Evolutionary conservation across 2,329 filamentous ascomycete genomes (phyloP), one percentile per base, ranked within the genome.

Genomic region (Torrubiella hemipterigena): DNA sequence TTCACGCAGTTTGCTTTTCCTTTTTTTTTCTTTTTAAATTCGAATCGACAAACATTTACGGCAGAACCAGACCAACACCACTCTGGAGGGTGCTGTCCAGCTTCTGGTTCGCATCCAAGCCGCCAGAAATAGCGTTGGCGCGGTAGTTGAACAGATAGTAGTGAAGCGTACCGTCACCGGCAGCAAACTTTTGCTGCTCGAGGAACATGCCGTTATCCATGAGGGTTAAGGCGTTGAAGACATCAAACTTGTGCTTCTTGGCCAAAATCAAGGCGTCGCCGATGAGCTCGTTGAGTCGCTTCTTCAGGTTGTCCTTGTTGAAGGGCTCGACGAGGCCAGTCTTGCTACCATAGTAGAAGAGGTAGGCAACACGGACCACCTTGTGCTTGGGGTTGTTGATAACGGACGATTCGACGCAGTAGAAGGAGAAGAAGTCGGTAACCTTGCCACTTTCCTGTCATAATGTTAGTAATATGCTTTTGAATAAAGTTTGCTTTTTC

Each of bases 91-190:
- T 76, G 43, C 78, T 73, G 50, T 94, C 87, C 23, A 89, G 65
- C 45, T 75, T 62, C 51, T 93, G 93, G 48, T 70, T 74, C 47
- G 70, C 69, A 53, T 95, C 77, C 26, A 96, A 77, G 15, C 91
- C 91, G 29, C 91, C 87, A 1, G 74, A 63, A 47, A 98, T 81
- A n/a, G 78, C 76, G 37, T 82, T 77, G 10, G 85, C 83, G 35
- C 85, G 77, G 65, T 95, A 98, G 60, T 98, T 98, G 69, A 93
- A 98, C 19, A 98, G 66, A 56, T 98, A 98, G 61, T 87, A 98
- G 57, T 98, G 86, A 45, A 98, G 66, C 54, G 91, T 85, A 28
- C 91, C 91, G 53, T 98, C 91, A 19, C 91, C 91, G 5, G 81
- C 78, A 27, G 89, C 91, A 48, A 95, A 98, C 56, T 93, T 93